Base-by-base conservation (phyloP, 2,329 filamentous ascomycete genomes). In the Cladosporium cucumerinum region DNA sequence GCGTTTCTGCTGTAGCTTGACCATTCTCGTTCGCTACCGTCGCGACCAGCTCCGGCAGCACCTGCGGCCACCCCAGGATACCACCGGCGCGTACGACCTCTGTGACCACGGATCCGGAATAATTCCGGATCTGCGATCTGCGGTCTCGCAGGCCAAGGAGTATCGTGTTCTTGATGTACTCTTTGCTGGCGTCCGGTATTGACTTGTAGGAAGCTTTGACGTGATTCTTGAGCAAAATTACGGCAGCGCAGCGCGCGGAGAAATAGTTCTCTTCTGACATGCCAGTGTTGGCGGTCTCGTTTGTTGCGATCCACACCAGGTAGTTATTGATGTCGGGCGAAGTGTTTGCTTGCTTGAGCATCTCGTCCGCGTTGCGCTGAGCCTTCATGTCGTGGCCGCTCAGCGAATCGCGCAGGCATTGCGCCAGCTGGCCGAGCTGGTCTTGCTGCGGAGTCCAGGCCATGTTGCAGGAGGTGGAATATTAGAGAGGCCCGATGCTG, bases 301-400 rank as follows among this genome's bases (percentile, higher is more conserved):
- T 86, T 92, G 66, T 91, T 92, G 78, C 96, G 68, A 99, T 86
- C 78, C 91, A 97, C 71, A 92, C 91, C 52, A 99, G 88, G 78
- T 99, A 99, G 80, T 98, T 98, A 82, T 96, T 94, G 82, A 97
- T 91, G 77, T 98, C 94, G 57, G 93, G 93, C 12, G 91, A 95
- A 61, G 84, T 81, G 77, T 92, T 96, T 67, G 94, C 95, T 81
- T 96, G 91, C 70, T 87, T 84, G 72, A 99, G 91, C 92, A 98
- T 96, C 78, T 87, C 80, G 81, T 97, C 94, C 65, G 95, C 94
- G 79, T 96, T 90, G 80, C 94, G 96, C 78, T 95, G 93, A 61
- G 89, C 88, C 72, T 80, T 83, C 76, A 88, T 88, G 79, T 97
- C 87, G 76, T 91, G 89, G 71, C 89, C 90, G 77, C 92, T 96